Base-by-base conservation (phyloP, 2,329 filamentous ascomycete species). In the Neonectria hederae region DNA sequence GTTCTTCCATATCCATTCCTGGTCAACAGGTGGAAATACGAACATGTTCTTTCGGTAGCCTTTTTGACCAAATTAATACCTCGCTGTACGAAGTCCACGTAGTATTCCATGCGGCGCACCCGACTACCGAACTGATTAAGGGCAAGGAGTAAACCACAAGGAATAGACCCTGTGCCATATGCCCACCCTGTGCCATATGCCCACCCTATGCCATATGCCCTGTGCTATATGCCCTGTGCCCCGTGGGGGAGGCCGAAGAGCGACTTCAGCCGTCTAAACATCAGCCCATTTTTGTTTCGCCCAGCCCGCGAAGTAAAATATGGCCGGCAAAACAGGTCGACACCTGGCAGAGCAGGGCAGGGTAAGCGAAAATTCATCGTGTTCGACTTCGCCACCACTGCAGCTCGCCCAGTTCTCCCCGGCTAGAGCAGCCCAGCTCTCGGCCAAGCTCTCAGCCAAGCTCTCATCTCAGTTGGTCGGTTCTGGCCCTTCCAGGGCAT, bases 261-360 rank as follows among this genome's bases (percentile, higher is more conserved):
- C 14, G 14, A 38, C n/a, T 10, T 30, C 46, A 8, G 22, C 43
- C 24, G 24, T 45, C 42, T 17, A 30, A 14, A 21, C 48, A 22
- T 51, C 48, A 51, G 48, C 26, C 48, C 48, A 51, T 51, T 51
- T 28, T 10, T 48, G 22, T 24, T 48, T 48, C 43, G 43, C 21
- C 43, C 43, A 28, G 43, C 14, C 21, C 1, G 22, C 43, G 17
- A 17, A 24, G 24, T 14, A 24, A 28, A 49, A n/a, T 6, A n/a
- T 8, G 14, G 21, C 17, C 5, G 17, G 7, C 24, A 49, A 19
- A 19, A 30, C 24, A 26, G 14, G 5, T 38, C 17, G 14, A n/a
- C 17, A 26, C 30, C 13, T 17, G 8, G 10, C 28, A 28, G 28
- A 9, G 14, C 14, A 38, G 14, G 35, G 35, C 13, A 35, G 30